phyloP scores from a whole-genome alignment of 169 alveolate species.

The Plasmodium fragile region DNA sequence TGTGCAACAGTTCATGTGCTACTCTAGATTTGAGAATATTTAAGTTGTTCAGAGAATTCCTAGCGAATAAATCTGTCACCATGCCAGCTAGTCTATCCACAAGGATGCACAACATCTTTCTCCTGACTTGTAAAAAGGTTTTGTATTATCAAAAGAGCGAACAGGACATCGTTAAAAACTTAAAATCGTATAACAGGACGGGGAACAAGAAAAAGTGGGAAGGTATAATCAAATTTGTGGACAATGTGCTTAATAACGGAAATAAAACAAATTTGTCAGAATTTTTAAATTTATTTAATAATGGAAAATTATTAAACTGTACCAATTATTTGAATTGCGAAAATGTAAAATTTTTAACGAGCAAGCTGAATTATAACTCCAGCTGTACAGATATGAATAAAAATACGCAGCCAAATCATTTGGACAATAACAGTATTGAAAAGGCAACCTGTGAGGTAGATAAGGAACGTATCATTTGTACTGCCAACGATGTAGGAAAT shows the following conservation, averaged over 20 bases:
- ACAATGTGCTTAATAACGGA: conserved; percentile 18
- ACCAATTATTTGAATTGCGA: conserved; percentile 47
- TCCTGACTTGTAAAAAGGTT: conserved; percentile 41
- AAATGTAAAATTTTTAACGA: conserved; percentile 37
- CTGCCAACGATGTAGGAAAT: not conserved
- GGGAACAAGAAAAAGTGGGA: conserved; percentile 32
- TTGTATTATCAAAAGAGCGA: conserved; percentile 61
- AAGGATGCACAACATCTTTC: conserved; percentile 39
- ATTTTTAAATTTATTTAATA: conserved; percentile 26
- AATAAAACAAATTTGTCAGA: conserved; percentile 38
- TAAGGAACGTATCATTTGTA: conserved; percentile 12
- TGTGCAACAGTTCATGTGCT: conserved; percentile 29
- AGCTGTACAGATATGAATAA: conserved; percentile 44
- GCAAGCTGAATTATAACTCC: conserved; percentile 22
- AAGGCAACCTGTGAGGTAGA: not conserved
- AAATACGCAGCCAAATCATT: not conserved
- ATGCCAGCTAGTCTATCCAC: conserved; percentile 25
- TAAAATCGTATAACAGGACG: not conserved
- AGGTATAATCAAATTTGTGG: conserved; percentile 36
- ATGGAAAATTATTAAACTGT: conserved; percentile 37
- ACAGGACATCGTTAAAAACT: conserved; percentile 31
- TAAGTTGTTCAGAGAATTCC: conserved; percentile 51
- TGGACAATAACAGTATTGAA: not conserved
- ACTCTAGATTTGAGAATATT: conserved; percentile 55
- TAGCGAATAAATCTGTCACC: conserved; percentile 42